Base-by-base conservation (phyloP, 345 rosid species). In the Stellera chamaejasme region DNA sequence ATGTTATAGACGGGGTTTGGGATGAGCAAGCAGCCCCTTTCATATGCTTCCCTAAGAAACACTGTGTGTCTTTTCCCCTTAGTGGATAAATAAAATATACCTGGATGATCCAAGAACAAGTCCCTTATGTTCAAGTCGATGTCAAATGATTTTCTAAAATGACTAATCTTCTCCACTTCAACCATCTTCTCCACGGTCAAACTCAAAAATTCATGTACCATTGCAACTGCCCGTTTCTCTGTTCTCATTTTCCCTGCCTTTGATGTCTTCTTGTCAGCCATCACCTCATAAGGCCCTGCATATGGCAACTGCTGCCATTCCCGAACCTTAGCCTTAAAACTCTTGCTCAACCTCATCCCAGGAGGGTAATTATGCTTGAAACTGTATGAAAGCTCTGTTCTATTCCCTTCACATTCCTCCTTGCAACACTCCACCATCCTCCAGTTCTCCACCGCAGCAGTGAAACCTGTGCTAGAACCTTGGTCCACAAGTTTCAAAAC, bases 151-250 rank as follows among this genome's bases (percentile, higher is more conserved):
- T 83, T 84, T 67, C 96, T 81, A 60, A 84, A 93, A 69, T 87
- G 97, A 61, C 99, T 93, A 13, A 89, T 84, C 80, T 89, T 87
- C 63, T 93, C 97, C 64, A 86, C 97, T 60, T 82, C 97, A 66
- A 92, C 89, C 91, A 79, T 82, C 74, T 84, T 81, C 75, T 93
- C 97, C 57, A 93, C 86, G 0, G 91, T 89, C 75, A 93, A 69
- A 55, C 82, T 84, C 51, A 82, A 69, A 66, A 93, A 87, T 69
- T 93, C 97, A 51, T 81, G 99, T 13, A 76, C 87, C 8, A 82
- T 65, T 2, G 86, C 87, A 56, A 89, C 90, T 3, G 88, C 90
- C 52, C 84, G 71, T 73, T 93, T 89, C 78, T 93, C 97, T 62
- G 72, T 23, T 55, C 58, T 71, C 75, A 61, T 72, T 46, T 52